Conservation (phyloP, 257 asterid species). For the Plantago major region DNA sequence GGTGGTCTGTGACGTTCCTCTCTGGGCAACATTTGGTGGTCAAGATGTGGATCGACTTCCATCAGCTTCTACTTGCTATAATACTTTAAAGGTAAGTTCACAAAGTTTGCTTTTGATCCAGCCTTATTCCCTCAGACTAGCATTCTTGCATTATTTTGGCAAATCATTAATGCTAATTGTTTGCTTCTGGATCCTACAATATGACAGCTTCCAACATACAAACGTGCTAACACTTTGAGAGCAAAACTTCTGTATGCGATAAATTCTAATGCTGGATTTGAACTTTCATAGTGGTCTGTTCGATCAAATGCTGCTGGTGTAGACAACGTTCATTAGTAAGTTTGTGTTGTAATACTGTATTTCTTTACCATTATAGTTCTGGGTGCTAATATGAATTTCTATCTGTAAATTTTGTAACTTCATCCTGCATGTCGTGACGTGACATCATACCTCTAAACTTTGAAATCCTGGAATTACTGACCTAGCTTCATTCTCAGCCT, state of each 20-base stretch:
- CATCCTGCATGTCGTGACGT: not conserved
- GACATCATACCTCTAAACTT: not conserved
- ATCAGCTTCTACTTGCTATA: slow-evolving; percentile 97
- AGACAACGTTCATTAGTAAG: not conserved
- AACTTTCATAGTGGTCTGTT: slow-evolving; percentile 56
- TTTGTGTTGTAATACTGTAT: not conserved
- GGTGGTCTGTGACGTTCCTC: slow-evolving; percentile 82
- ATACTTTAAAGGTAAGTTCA: slow-evolving; percentile 69
- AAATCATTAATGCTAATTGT: slow-evolving; percentile 9
- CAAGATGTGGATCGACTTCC: slow-evolving; percentile 99
- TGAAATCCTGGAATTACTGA: not conserved
- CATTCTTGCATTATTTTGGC: slow-evolving; percentile 1
- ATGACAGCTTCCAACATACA: slow-evolving; percentile 92
- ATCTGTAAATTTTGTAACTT: not conserved
- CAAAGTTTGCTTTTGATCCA: slow-evolving; percentile 7
- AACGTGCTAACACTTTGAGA: slow-evolving; percentile 75
- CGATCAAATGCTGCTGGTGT: slow-evolving; percentile 21
- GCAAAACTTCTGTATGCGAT: slow-evolving; percentile 88
- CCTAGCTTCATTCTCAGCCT: no score
- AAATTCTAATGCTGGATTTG: slow-evolving; percentile 94
- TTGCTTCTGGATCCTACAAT: slow-evolving; percentile 12
- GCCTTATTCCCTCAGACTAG: slow-evolving; percentile 3
- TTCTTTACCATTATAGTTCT: not conserved
- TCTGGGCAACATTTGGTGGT: slow-evolving; percentile 92
- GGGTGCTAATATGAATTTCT: not conserved